Base-by-base conservation (phyloP, 2,329 filamentous ascomycete species). In the Xylaria sp. region DNA sequence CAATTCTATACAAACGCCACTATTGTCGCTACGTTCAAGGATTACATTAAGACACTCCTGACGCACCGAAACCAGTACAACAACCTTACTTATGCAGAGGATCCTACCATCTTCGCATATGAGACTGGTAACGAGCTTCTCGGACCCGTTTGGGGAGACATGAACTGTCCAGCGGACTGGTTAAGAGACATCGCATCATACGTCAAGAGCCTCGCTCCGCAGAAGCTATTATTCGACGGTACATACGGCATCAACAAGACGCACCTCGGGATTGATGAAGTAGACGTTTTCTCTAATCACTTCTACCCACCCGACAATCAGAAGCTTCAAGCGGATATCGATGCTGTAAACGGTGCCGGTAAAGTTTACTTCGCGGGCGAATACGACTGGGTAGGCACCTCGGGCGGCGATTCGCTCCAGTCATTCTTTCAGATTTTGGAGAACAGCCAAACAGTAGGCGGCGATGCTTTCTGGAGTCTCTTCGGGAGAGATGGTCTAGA, bases 121-220 rank as follows among this genome's bases (percentile, higher is more conserved):
- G 83, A 85, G 75, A 85, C 82, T 0, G 84, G 84, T 8, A 86
- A 86, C 73, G 84, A 86, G 73, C 80, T 86, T 5, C 76, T 78
- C 8, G 84, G 83, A 0, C 79, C 81, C 10, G 68, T 79, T 3
- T 85, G 79, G 77, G 81, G 80, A 28, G 83, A 85, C 72, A 80
- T 79, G 78, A 71, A 84, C 69, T 81, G 83, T 5, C 83, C 83
- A 0, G 75, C 76, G 0, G 74, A 74, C 10, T 86, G 84, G 84
- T 79, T 82, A 0, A 68, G 73, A 33, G 81, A 84, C 23, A 82
- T 85, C 46, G 80, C 79, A 3, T 70, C 69, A 41, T 81, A 80
- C 64, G 78, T 86, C 55, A 85, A 85, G 75, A 57, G 71, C 6
- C 76, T 83, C 58, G 83, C 81, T 15, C 83, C 83, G 0, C 70